These are phyloP conservation scores for Leptomonas seymouri DNA, from an alignment of 208 protist species.

Conservation along the genomic window DNA sequence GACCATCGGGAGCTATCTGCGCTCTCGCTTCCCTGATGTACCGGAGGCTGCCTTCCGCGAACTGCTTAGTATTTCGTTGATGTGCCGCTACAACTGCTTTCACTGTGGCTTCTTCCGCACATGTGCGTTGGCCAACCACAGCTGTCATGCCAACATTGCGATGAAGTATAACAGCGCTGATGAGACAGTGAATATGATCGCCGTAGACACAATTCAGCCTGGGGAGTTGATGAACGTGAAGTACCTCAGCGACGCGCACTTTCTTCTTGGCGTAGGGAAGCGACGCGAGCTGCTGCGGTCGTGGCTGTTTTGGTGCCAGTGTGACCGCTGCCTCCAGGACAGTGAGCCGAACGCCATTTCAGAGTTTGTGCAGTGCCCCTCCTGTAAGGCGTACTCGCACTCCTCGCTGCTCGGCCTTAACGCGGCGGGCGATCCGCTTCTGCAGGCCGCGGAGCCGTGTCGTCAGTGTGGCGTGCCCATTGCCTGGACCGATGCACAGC, in stretches of 20 bases:
- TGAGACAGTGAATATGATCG: constrained; percentile 77
- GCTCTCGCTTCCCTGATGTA: constrained; percentile 46
- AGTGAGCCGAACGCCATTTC: constrained; percentile 40
- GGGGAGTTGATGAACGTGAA: constrained; percentile 88
- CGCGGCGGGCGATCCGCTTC: constrained; percentile 30
- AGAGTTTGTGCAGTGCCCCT: constrained; percentile 63
- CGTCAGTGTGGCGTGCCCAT: constrained; percentile 29
- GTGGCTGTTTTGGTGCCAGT: constrained; percentile 88
- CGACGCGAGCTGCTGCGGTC: constrained; percentile 76
- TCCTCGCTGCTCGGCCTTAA: constrained; percentile 38
- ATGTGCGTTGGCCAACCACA: constrained; percentile 88
- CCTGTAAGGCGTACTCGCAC: constrained; percentile 57
- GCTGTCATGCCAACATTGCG: constrained; percentile 85
- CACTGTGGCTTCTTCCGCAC: constrained; percentile 86
- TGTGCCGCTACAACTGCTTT: constrained; percentile 91
- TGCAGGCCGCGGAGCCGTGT: constrained; percentile 28
- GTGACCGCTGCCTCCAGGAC: constrained; percentile 64
- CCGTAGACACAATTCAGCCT: constrained; percentile 60
- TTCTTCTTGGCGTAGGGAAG: constrained; percentile 78
- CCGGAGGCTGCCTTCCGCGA: constrained; percentile 52
- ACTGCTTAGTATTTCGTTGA: constrained; percentile 64
- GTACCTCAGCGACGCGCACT: constrained; percentile 85
- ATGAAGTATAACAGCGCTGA: constrained; percentile 79
- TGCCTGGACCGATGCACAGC: constrained; percentile 34
- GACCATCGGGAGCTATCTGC: constrained; percentile 42